Conservation (phyloP, 164 flowering plant species). For the Santalum album region DNA sequence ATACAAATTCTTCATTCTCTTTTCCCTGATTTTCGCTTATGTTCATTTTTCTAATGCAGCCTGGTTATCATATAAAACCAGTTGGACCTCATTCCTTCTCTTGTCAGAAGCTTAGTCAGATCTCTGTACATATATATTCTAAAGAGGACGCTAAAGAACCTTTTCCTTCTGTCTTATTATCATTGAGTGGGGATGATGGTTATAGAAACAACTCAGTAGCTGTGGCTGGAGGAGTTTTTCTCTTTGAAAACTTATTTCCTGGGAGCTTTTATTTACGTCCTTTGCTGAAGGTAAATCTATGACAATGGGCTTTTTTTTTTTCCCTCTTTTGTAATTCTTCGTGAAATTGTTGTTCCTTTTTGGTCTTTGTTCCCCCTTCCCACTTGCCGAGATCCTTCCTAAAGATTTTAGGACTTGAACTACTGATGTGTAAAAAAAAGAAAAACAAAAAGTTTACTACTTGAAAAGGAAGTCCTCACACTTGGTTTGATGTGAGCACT, state of each 20-base stretch:
- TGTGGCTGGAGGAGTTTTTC: slow-evolving; percentile 61
- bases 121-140: slow-evolving; percentile 52
- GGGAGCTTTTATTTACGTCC: slow-evolving; percentile 96
- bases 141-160: slow-evolving; percentile 47
- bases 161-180: slow-evolving; percentile 80
- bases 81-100: slow-evolving; percentile 68
- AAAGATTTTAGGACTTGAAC: too few species aligned
- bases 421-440: too few species aligned
- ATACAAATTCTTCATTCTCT: not conserved
- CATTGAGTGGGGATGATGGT: slow-evolving; percentile 94
- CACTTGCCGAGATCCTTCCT: too few species aligned
- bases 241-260: slow-evolving; percentile 78
- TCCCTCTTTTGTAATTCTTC: too few species aligned
- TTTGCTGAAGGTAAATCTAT: slow-evolving; percentile 64
- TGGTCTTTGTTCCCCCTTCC: too few species aligned
- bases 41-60: slow-evolving; percentile 47
- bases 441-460: too few species aligned
- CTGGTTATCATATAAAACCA: slow-evolving; percentile 77
- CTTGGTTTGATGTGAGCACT: too few species aligned
- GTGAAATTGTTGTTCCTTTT: too few species aligned
- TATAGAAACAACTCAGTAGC: slow-evolving; percentile 86
- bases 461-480: too few species aligned
- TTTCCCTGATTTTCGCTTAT: slow-evolving; percentile 3
- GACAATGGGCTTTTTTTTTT: too few species aligned
- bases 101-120: slow-evolving; percentile 94